A percentile compares a stretch with the other conserved stretches of the same genome.
phyloP scores from a whole-genome alignment of 2,329 filamentous ascomycete genomes.

The Cladophialophora yegresii region DNA sequence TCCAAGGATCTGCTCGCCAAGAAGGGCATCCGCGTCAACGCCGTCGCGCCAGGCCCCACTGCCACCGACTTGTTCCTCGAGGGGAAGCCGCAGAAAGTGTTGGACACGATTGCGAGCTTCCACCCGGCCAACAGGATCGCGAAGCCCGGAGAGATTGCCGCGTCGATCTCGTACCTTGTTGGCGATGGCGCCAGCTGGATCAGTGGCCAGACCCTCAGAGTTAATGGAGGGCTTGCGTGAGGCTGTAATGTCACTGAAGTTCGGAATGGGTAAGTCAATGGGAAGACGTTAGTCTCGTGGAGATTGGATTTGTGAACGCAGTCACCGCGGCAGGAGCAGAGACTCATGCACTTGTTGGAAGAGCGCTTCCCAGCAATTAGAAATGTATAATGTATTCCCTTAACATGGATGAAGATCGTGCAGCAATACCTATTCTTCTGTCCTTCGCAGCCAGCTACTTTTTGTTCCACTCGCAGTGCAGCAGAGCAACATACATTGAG shows the following conservation, averaged over 20 bases:
- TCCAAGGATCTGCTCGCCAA: constrained; percentile 54
- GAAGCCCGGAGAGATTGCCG: constrained; percentile 54
- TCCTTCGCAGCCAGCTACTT: neutral
- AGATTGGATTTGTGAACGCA: neutral
- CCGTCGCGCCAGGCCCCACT: constrained; percentile 57
- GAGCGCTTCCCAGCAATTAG: neutral
- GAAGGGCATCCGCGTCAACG: constrained; percentile 56
- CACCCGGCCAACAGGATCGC: constrained; percentile 53
- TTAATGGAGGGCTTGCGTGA: constrained; percentile 47
- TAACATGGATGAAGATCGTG: neutral
- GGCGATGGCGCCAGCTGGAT: constrained; percentile 47
- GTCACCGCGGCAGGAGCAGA: neutral
- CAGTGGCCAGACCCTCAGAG: constrained; percentile 51
- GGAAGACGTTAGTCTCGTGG: neutral
- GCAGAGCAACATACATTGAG: neutral
- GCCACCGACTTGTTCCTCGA: constrained; percentile 58
- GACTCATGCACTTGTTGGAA: neutral
- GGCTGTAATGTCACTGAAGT: neutral
- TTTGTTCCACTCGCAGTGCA: neutral
- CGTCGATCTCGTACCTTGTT: constrained; percentile 50
- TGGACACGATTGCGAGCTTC: constrained; percentile 47
- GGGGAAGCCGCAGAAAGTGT: constrained; percentile 52
- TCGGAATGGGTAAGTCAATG: neutral
- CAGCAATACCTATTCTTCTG: neutral
- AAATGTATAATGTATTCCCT: neutral